Base-by-base conservation (phyloP, 2,329 filamentous ascomycete species). In the Tolypocladium sp. region DNA sequence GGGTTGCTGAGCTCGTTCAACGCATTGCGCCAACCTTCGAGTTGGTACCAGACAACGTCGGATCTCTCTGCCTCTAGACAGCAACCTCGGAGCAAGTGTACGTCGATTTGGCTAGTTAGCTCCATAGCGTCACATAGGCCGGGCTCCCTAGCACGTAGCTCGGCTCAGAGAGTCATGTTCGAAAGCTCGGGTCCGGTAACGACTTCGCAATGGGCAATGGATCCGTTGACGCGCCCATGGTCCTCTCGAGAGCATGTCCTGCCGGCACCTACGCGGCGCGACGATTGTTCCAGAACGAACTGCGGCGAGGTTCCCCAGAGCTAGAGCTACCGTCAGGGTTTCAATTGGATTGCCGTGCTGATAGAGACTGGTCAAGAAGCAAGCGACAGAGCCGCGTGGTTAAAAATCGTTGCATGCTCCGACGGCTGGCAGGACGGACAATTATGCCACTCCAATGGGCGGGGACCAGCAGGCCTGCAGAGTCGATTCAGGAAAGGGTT, bases 21-120 rank as follows among this genome's bases (percentile, higher is more conserved):
- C 12, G 72, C 70, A 60, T 69, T 68, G 51, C 80, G 76, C 38
- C 87, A 73, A 8, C 75, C 77, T 40, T 83, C 74, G 15, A 87
- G 75, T 42, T 74, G 73, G 22, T 72, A 64, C 42, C 76, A 74
- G 49, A 82, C 77, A 15, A 75, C 63, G 56, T 82, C 78, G 57
- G 79, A 80, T 61, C 79, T 74, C 58, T 81, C 75, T 30, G 83
- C 82, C 70, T 86, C 82, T 57, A 72, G 66, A 64, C 76, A 82
- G 66, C 83, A 86, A 40, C 81, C 80, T 59, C 75, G 71, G 41
- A 84, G 73, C 27, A 84, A 71, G 25, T 76, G 70, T 25, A 68
- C 61, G 57, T 73, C 73, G 55, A 69, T 63, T 20, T 67, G 65
- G 44, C 64, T 62, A 41, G 63, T 64, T 56, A 63, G 62, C 49